These are phyloP conservation scores for Mucor lusitanicus DNA, from an alignment of 371 early-diverging fungal species.

Conservation along the genomic window DNA sequence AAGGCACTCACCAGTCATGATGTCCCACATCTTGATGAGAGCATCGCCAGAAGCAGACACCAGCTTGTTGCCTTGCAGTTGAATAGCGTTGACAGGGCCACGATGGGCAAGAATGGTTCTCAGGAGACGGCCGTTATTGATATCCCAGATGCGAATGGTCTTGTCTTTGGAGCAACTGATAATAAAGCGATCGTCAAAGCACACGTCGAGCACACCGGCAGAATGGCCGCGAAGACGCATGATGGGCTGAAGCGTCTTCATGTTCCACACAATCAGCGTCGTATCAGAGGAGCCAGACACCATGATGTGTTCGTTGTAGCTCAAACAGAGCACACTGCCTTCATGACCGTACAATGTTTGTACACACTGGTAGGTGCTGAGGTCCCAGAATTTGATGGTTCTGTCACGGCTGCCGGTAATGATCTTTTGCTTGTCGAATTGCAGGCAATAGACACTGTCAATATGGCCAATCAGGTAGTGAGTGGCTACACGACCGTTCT, in stretches of 20 bases:
- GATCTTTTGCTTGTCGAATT: constrained; percentile 80
- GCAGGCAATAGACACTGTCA: constrained; percentile 95
- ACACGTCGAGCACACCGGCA: constrained; percentile 78
- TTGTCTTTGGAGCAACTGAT: constrained; percentile 94
- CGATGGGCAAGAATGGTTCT: constrained; percentile 79
- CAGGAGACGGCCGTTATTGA: constrained; percentile 53
- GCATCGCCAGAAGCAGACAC: constrained; percentile 92
- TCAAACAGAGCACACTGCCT: constrained; percentile 89
- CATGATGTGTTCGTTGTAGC: constrained; percentile 77
- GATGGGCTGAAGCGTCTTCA: constrained; percentile 46
- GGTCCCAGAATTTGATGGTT: constrained; percentile 85
- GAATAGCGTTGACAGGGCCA: constrained; percentile 90
- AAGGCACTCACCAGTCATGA: constrained; percentile 66
- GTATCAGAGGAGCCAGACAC: constrained; percentile 94
- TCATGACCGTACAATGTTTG: constrained; percentile 85
- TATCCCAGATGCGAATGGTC: constrained; percentile 88
- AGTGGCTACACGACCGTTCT: constrained; percentile 29
- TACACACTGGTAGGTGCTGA: constrained; percentile 50
- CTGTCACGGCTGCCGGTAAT: constrained; percentile 94
- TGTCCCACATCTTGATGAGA: constrained; percentile 88
- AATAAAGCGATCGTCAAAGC: constrained; percentile 73
- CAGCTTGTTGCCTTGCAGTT: constrained; percentile 65
- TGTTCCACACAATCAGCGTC: constrained; percentile 88
- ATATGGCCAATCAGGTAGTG: constrained; percentile 75
- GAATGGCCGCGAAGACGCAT: constrained; percentile 71